phyloP scores from a whole-genome alignment of 495 filamentous ascomycete genomes.

The Mytilinidion resinicola region DNA sequence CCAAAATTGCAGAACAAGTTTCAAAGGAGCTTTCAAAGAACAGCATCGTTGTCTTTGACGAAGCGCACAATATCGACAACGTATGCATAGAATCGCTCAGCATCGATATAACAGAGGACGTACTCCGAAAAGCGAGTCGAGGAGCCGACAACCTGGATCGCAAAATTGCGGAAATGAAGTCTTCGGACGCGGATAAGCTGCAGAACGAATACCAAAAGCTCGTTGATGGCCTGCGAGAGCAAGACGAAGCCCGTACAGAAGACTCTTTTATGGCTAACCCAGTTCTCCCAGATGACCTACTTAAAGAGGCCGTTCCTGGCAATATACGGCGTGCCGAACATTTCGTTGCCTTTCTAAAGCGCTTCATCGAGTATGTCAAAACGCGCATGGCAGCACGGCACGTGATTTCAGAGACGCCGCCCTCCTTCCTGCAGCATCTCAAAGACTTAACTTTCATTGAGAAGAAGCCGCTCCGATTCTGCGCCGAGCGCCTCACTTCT shows the following conservation, averaged over 20 bases:
- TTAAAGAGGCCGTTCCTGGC: conserved; percentile 91
- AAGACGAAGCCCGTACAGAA: conserved; percentile 81
- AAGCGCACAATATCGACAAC: conserved; percentile 99
- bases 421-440: conserved; percentile 86
- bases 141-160: conserved; percentile 86
- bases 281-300: conserved; percentile 69
- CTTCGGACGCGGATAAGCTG: conserved; percentile 82
- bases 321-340: conserved; percentile 96
- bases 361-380: conserved; percentile 97
- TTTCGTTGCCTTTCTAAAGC: conserved; percentile 88
- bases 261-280: conserved; percentile 97
- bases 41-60: conserved; percentile 97
- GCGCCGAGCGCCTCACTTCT: conserved; percentile 89
- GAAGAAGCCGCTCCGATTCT: conserved; percentile 88
- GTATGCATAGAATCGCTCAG: conserved; percentile 98
- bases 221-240: conserved; percentile 83
- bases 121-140: conserved; percentile 75
- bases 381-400: conserved; percentile 97
- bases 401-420: conserved; percentile 93
- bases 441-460: conserved; percentile 97
- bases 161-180: conserved; percentile 87
- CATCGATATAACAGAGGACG: conserved; percentile 93
- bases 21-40: conserved; percentile 96
- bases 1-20: conserved; percentile 95
- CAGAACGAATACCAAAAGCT: conserved; percentile 94